Evolutionary conservation across 2,329 filamentous ascomycete genomes (phyloP).

Genomic region (Conoideocrella luteorostrata): DNA sequence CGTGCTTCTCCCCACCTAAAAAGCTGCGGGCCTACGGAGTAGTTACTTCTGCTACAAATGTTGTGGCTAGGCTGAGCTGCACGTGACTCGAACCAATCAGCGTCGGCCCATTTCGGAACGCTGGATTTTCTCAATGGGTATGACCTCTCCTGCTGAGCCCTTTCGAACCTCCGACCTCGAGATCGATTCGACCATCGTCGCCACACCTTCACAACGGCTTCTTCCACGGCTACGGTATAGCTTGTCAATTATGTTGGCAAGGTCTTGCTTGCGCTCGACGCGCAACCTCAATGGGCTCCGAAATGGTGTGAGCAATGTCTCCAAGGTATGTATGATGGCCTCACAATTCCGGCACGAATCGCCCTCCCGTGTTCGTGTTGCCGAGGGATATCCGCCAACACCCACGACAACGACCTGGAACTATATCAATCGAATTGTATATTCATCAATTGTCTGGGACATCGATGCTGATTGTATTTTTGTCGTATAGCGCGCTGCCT

Average conservation of each 20-base stretch:
- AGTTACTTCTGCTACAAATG: too few relatives aligned
- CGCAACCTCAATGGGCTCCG: slow-evolving; percentile 75
- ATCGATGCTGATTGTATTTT: slow-evolving; percentile 32
- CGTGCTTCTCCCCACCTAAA: too few relatives aligned
- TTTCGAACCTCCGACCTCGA: slow-evolving; percentile 32
- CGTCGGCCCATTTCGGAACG: slow-evolving; percentile 36
- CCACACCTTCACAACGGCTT: slow-evolving; percentile 29
- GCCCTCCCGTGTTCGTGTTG: slow-evolving; percentile 5
- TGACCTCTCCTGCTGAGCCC: slow-evolving; percentile 32
- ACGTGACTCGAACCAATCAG: slow-evolving; percentile 36
- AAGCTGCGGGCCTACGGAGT: too few relatives aligned
- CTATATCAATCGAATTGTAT: slow-evolving; percentile 23
- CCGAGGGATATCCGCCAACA: slow-evolving; percentile 23
- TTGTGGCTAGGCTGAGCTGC: slow-evolving; percentile 15
- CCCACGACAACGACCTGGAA: slow-evolving; percentile 16
- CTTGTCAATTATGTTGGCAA: slow-evolving; percentile 77
- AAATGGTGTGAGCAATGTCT: slow-evolving; percentile 64
- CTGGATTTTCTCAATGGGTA: slow-evolving; percentile 32
- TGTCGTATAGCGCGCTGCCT: slow-evolving; percentile 52
- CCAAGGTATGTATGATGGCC: slow-evolving; percentile 65
- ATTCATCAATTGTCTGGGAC: slow-evolving; percentile 13
- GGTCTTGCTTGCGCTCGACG: slow-evolving; percentile 83
- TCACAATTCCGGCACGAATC: slow-evolving; percentile 19
- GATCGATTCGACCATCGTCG: slow-evolving; percentile 29
- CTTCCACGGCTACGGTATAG: slow-evolving; percentile 31